Percentiles rank a stretch among this genome's conserved stretches.
These are phyloP conservation scores for Chenopodium suecicum DNA, from an alignment of 148 eudicot species.

Conservation along the genomic window DNA sequence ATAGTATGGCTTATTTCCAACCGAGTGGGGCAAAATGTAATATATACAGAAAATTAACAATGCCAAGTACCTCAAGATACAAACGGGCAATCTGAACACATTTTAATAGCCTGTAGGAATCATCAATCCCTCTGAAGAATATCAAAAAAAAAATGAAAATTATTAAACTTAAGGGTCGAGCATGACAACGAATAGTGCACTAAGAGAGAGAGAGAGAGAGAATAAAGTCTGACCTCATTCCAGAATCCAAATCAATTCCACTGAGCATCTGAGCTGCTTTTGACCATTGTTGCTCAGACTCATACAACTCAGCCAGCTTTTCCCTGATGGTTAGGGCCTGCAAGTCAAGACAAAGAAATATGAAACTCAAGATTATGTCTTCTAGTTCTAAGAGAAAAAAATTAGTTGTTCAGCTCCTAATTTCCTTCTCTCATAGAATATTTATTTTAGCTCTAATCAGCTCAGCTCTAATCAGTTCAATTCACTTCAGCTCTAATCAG, in stretches of 20 bases:
- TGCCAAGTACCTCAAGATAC: slow-evolving; percentile 79
- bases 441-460: too few species aligned
- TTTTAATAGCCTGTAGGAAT: slow-evolving; percentile 79
- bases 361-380: background rate
- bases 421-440: too few species aligned
- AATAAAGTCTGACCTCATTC: slow-evolving; percentile 63
- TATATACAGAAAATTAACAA: background rate
- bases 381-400: background rate
- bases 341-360: slow-evolving; percentile 1
- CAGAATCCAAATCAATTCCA: slow-evolving; percentile 95
- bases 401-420: too few species aligned
- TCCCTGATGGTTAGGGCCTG: slow-evolving; percentile 93
- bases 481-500: too few species aligned
- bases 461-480: too few species aligned
- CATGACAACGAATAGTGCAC: background rate
- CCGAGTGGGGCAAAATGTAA: background rate
- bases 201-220: background rate
- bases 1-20: background rate
- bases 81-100: slow-evolving; percentile 97
- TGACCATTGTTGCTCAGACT: slow-evolving; percentile 95
- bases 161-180: background rate
- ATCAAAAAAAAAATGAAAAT: slow-evolving; percentile 7
- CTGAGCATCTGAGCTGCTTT: slow-evolving; percentile 99
- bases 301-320: slow-evolving; percentile 87
- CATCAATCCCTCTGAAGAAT: slow-evolving; percentile 80